A percentile compares a stretch with the other conserved stretches of the same genome.
Conservation (phyloP, 1,284 basidiomycete genomes). For the Puccinia horiana region DNA sequence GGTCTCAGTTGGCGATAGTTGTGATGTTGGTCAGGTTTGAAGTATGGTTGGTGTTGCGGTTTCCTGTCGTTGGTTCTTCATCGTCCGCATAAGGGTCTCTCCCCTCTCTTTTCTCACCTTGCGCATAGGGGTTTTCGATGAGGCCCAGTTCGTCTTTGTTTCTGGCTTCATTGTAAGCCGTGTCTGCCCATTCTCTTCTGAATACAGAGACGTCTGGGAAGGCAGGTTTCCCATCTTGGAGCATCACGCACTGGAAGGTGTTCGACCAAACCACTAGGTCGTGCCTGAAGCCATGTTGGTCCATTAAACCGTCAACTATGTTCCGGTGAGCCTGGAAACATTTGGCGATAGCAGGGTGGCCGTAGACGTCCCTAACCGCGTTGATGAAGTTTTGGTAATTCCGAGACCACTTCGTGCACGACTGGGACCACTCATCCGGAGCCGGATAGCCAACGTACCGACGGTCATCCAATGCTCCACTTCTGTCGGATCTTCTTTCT, state of each 20-base stretch:
- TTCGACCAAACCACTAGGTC: background rate
- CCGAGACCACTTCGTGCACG: background rate
- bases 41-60: background rate
- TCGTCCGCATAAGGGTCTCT: no score
- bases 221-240: background rate
- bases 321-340: background rate
- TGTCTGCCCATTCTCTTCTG: background rate
- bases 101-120: background rate
- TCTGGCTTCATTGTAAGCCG: no score
- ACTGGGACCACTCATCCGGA: slow-evolving; percentile 14
- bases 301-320: background rate
- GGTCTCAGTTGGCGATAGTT: no score
- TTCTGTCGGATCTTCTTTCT: background rate
- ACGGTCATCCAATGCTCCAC: background rate
- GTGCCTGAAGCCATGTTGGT: background rate
- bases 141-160: background rate
- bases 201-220: background rate
- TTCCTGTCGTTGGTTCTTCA: background rate
- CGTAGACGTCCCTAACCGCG: background rate
- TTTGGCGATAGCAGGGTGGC: background rate
- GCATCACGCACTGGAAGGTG: background rate
- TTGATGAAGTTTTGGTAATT: background rate
- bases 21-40: no score
- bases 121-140: background rate
- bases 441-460: background rate